Conservation (phyloP, 2,329 filamentous ascomycete species). For the Didymella keratinophila region DNA sequence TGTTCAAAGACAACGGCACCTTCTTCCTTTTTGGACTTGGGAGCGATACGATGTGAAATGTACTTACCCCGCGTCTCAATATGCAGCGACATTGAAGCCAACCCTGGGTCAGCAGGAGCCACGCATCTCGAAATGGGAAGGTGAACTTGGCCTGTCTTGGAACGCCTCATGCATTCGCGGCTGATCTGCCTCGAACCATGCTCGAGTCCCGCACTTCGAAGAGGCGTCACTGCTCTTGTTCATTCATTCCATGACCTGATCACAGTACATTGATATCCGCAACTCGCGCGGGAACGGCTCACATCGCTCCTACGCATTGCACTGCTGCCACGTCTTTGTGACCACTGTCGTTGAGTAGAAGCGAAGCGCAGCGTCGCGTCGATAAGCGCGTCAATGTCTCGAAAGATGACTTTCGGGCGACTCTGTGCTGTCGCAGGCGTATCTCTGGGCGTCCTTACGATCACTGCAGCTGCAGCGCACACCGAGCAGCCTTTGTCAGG, state of each 20-base stretch:
- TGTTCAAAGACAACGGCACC: background rate
- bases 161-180: constrained; percentile 23
- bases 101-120: constrained; percentile 7
- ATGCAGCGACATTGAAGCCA: constrained; percentile 5
- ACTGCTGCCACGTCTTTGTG: background rate
- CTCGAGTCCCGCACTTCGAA: constrained; percentile 6
- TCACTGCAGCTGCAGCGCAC: constrained; percentile 16
- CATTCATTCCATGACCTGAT: constrained; percentile 16
- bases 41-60: background rate
- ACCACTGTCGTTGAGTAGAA: constrained; percentile 2
- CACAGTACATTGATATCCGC: constrained; percentile 21
- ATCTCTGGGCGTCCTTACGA: constrained; percentile 14
- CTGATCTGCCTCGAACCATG: constrained; percentile 24
- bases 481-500: constrained; percentile 11
- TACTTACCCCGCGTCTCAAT: background rate
- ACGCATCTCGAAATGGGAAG: constrained; percentile 10
- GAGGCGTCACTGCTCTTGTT: constrained; percentile 10
- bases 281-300: constrained; percentile 21
- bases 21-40: constrained; percentile 4
- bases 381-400: constrained; percentile 5
- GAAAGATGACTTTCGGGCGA: constrained; percentile 16
- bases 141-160: constrained; percentile 29
- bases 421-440: constrained; percentile 8
- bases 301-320: background rate
- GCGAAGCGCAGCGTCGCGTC: background rate